phyloP scores from a whole-genome alignment of 768 basidiomycete genomes.

The Panellus pusillus region DNA sequence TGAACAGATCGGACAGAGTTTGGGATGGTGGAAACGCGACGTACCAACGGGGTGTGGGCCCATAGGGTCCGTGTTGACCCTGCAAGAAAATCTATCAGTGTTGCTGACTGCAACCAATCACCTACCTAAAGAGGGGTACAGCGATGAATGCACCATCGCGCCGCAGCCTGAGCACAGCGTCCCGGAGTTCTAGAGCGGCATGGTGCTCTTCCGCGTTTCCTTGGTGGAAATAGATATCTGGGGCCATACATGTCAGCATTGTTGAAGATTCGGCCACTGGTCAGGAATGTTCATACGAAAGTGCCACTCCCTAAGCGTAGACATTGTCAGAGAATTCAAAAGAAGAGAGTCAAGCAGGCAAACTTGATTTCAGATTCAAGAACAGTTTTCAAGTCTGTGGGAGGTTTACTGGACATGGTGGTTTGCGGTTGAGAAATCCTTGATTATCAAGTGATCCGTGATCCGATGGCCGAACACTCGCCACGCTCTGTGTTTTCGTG shows the following conservation, averaged over 20 bases:
- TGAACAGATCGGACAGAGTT: background rate
- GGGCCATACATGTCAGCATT: background rate
- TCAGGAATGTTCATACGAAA: conserved; percentile 62
- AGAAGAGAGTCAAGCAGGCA: background rate
- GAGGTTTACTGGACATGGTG: conserved; percentile 27
- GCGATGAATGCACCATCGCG: conserved; percentile 79
- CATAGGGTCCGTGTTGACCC: conserved; percentile 63
- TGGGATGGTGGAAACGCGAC: conserved; percentile 21
- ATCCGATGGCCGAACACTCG: too few relatives aligned
- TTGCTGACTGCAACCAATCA: too few relatives aligned
- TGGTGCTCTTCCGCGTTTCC: conserved; percentile 59
- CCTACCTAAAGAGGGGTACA: conserved; percentile 61
- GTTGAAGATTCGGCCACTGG: background rate
- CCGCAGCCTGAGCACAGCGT: conserved; percentile 68
- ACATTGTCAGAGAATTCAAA: background rate
- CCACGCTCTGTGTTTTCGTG: too few relatives aligned
- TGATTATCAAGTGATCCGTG: too few relatives aligned
- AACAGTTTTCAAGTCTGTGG: conserved; percentile 56
- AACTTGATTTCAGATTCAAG: conserved; percentile 65
- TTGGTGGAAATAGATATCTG: conserved; percentile 82
- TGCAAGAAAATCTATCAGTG: too few relatives aligned
- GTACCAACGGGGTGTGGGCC: conserved; percentile 78
- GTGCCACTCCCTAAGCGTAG: conserved; percentile 67
- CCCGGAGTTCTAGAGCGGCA: conserved; percentile 66
- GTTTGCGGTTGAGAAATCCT: background rate